A percentile compares a stretch with the other conserved stretches of the same genome.
Evolutionary conservation across 2,329 filamentous ascomycete genomes (phyloP).

Genomic region (Onygena corvina): DNA sequence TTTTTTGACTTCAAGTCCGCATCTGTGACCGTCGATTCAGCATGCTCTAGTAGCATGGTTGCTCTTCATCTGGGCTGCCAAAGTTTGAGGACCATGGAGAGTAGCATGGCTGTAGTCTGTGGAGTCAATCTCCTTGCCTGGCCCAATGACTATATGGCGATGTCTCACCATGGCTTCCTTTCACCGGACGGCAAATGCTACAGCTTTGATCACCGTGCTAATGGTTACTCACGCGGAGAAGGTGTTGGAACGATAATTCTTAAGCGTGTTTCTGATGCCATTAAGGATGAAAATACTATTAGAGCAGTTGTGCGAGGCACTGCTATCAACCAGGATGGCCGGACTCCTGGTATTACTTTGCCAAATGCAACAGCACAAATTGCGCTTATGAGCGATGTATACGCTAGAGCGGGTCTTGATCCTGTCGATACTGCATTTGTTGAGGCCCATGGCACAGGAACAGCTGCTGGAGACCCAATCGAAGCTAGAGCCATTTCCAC

Average conservation of each 20-base stretch:
- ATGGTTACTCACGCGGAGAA: conserved; percentile 29
- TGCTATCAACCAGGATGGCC: conserved; percentile 23
- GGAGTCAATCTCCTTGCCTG: conserved; percentile 11
- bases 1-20: conserved; percentile 22
- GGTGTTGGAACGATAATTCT: conserved; percentile 24
- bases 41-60: conserved; percentile 20
- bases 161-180: conserved; percentile 14
- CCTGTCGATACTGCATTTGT: conserved; percentile 8
- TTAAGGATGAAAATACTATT: conserved; percentile 26
- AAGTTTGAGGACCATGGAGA: conserved; percentile 15
- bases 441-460: conserved; percentile 28
- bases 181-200: conserved; percentile 20
- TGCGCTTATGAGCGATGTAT: conserved; percentile 24
- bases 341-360: conserved; percentile 16
- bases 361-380: conserved; percentile 19
- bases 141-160: conserved; percentile 9
- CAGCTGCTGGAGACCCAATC: conserved; percentile 21
- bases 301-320: conserved; percentile 25
- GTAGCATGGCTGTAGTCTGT: conserved; percentile 13
- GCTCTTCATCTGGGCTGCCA: conserved; percentile 23
- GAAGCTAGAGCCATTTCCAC: conserved; percentile 16
- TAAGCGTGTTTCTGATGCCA: conserved; percentile 22
- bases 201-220: conserved; percentile 25
- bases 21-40: conserved; percentile 20
- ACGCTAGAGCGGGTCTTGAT: conserved; percentile 21